Percentiles rank a stretch among this genome's conserved stretches.
Conservation (phyloP, 2,329 filamentous ascomycete genomes). For the Sporothrix sp. region DNA sequence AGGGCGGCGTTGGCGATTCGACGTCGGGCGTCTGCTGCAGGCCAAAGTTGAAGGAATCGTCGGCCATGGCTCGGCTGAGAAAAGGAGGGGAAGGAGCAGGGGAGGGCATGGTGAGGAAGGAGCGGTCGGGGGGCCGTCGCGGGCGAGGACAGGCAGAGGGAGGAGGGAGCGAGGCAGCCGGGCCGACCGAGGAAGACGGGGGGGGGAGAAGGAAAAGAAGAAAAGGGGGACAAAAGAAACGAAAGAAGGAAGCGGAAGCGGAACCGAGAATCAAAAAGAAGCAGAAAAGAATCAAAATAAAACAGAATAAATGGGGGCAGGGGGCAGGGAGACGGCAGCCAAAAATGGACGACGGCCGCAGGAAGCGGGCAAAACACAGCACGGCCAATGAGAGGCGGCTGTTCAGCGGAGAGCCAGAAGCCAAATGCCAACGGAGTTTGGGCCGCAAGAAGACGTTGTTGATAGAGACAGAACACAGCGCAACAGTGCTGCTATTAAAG, state of each 20-base stretch:
- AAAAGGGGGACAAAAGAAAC: constrained; percentile 1
- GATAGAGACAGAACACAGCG: too few relatives aligned
- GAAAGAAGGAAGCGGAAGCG: not conserved
- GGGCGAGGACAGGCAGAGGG: not conserved
- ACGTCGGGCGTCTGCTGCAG: constrained; percentile 9
- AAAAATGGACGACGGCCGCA: not conserved
- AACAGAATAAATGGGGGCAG: not conserved
- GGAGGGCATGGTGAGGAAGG: not conserved
- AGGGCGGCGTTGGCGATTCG: constrained; percentile 12
- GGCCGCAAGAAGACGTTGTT: too few relatives aligned
- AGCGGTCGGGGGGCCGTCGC: not conserved
- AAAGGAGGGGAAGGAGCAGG: not conserved
- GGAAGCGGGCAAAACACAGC: constrained; percentile 4
- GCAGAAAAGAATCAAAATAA: not conserved
- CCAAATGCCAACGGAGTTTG: too few relatives aligned
- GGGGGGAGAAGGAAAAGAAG: not conserved
- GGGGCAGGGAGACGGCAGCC: not conserved
- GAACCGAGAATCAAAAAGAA: not conserved
- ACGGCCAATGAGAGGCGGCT: not conserved
- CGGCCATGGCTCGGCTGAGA: constrained; percentile 8
- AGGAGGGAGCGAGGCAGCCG: not conserved
- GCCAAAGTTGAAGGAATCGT: constrained; percentile 1
- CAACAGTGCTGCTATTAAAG: not conserved
- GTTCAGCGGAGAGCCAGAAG: not conserved
- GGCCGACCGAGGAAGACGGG: not conserved